phyloP scores from a whole-genome alignment of 768 basidiomycete species.

The Hydnomerulius pinastri region DNA sequence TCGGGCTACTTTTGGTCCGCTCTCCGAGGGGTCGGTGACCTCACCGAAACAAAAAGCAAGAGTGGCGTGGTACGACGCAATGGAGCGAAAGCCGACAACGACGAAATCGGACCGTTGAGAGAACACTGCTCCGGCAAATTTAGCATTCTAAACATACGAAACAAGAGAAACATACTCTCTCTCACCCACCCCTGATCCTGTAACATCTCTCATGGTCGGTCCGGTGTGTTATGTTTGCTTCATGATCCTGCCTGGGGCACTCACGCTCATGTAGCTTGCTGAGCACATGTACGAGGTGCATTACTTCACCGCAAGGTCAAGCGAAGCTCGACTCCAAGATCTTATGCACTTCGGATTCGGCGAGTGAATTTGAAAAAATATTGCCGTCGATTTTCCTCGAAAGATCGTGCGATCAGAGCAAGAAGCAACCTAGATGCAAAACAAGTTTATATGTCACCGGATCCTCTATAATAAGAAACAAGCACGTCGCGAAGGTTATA shows the following conservation, averaged over 20 bases:
- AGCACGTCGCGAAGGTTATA: neutral
- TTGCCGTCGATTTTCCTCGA: neutral
- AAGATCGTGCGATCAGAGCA: neutral
- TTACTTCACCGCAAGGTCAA: neutral
- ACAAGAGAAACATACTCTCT: constrained; percentile 3
- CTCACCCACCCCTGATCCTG: constrained; percentile 7
- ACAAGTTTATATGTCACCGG: neutral
- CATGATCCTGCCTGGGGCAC: neutral
- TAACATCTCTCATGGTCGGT: neutral
- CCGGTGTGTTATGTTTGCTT: neutral
- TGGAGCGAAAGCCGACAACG: neutral
- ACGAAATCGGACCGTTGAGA: neutral
- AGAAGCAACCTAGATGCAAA: neutral
- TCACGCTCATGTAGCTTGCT: neutral
- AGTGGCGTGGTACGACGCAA: neutral
- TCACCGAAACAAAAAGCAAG: neutral
- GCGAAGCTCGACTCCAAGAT: too few relatives aligned
- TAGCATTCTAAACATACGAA: constrained; percentile 1
- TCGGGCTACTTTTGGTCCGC: neutral
- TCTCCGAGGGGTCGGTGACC: neutral
- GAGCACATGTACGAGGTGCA: neutral
- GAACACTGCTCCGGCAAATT: neutral
- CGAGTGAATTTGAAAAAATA: neutral
- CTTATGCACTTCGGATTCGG: too few relatives aligned
- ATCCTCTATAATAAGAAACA: neutral